Evolutionary conservation across 106 monocot species (phyloP).

Genomic region (Dioscorea zingiberensis): DNA sequence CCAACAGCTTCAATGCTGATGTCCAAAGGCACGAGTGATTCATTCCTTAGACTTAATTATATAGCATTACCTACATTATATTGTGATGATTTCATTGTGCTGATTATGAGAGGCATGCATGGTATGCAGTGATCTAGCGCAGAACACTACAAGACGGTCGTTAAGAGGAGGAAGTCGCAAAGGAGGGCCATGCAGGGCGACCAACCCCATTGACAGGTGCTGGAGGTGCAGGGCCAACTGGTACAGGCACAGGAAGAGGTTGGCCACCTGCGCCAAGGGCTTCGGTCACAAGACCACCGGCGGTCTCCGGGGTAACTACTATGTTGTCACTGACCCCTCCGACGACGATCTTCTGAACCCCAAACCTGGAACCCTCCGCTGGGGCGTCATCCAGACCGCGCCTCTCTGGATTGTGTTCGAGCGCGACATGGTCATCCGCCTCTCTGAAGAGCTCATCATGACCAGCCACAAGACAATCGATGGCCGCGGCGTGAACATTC

Average conservation of each 20-base stretch:
- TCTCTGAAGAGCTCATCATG: slow-evolving; percentile 44
- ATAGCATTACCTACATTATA: too few species aligned
- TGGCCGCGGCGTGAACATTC: slow-evolving; percentile 41
- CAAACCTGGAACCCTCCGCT: slow-evolving; percentile 21
- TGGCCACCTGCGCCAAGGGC: slow-evolving; percentile 26
- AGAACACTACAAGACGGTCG: slow-evolving; percentile 20
- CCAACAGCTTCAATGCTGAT: slow-evolving; percentile 15
- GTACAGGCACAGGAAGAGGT: slow-evolving; percentile 20
- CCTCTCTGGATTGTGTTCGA: slow-evolving; percentile 48
- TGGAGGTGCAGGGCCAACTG: slow-evolving; percentile 49
- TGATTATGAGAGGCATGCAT: too few species aligned
- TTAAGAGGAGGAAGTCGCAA: background rate
- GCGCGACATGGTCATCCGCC: slow-evolving; percentile 50
- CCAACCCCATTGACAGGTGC: slow-evolving; percentile 65
- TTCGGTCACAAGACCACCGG: slow-evolving; percentile 24
- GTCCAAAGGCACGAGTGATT: slow-evolving; percentile 3
- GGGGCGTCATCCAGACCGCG: slow-evolving; percentile 24
- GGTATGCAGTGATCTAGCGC: slow-evolving; percentile 5
- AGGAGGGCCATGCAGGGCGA: slow-evolving; percentile 27
- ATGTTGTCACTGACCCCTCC: slow-evolving; percentile 19
- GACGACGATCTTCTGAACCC: slow-evolving; percentile 15
- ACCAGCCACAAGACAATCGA: slow-evolving; percentile 56
- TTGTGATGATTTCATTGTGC: too few species aligned
- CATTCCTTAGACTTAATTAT: too few species aligned
- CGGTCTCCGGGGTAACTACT: background rate